These are phyloP conservation scores for Bipolaris gigantea DNA, from an alignment of 2,329 filamentous ascomycete species.

Conservation along the genomic window DNA sequence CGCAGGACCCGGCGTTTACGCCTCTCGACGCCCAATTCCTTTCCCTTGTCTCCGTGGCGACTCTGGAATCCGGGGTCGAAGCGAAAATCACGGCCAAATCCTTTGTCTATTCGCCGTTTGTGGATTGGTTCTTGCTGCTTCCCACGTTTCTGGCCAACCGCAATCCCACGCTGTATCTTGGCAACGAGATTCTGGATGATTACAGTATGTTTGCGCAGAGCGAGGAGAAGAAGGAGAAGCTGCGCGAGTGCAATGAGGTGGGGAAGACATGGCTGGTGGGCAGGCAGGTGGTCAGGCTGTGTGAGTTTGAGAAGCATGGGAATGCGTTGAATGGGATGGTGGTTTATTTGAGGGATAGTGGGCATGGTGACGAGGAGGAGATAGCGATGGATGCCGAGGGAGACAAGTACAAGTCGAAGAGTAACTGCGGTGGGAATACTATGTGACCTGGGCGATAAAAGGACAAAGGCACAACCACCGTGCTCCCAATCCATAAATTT, in stretches of 20 bases:
- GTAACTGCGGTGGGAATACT: not conserved
- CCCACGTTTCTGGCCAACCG: conserved; percentile 33
- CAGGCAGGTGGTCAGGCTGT: conserved; percentile 22
- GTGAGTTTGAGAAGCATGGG: conserved; percentile 36
- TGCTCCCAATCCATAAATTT: no score
- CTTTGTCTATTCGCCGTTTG: conserved; percentile 44
- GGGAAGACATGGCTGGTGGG: conserved; percentile 29
- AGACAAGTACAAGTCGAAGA: not conserved
- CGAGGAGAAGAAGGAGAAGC: conserved; percentile 25
- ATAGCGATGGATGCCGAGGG: not conserved
- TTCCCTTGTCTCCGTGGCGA: conserved; percentile 21
- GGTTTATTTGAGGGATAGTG: conserved; percentile 26
- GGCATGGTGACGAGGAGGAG: not conserved
- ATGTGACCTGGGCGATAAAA: no score
- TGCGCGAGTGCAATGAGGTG: conserved; percentile 34
- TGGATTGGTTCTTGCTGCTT: conserved; percentile 42
- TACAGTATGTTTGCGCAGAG: conserved; percentile 32
- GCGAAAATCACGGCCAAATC: conserved; percentile 21
- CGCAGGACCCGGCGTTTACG: conserved; percentile 44
- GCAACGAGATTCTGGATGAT: conserved; percentile 41
- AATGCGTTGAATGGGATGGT: conserved; percentile 40
- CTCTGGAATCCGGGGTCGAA: conserved; percentile 19
- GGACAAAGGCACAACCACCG: no score
- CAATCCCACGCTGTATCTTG: conserved; percentile 40
- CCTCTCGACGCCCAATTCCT: conserved; percentile 37